Conservation (phyloP, 163 green algal genomes). For the Chlorella variabilis region DNA sequence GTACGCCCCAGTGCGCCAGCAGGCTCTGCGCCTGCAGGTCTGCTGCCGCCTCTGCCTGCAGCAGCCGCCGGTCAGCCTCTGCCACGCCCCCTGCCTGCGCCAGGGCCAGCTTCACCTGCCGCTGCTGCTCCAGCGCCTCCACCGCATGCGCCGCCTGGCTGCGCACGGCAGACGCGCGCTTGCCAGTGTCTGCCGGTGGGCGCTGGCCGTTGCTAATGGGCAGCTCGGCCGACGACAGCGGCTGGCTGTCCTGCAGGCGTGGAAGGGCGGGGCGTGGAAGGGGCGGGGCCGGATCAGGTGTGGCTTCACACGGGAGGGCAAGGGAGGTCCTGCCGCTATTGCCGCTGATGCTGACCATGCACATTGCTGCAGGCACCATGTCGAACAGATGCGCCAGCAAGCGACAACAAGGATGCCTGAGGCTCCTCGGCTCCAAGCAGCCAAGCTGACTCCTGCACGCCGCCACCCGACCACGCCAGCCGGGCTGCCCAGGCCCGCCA, state of each 20-base stretch:
- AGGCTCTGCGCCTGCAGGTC: slow-evolving; percentile 26
- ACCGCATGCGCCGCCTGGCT: not conserved
- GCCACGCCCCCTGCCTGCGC: not conserved
- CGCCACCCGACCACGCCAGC: not conserved
- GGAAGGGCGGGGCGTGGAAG: too few species aligned
- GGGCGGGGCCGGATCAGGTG: too few species aligned
- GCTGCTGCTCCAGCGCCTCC: slow-evolving; percentile 10
- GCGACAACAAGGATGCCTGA: too few species aligned
- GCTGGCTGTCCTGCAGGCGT: slow-evolving; percentile 10
- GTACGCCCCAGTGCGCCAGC: slow-evolving; percentile 14
- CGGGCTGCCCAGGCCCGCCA: not conserved
- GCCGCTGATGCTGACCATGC: too few species aligned
- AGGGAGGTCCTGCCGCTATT: too few species aligned
- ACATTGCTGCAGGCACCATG: too few species aligned
- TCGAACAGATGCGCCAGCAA: too few species aligned
- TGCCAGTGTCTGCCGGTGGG: not conserved
- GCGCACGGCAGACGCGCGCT: not conserved
- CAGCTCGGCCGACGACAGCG: not conserved
- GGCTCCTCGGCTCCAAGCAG: too few species aligned
- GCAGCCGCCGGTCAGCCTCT: not conserved
- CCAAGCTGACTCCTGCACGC: too few species aligned
- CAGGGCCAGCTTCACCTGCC: slow-evolving; percentile 13
- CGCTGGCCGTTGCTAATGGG: not conserved
- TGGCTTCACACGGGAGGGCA: too few species aligned
- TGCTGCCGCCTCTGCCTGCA: slow-evolving; percentile 20